A percentile compares a stretch with the other conserved stretches of the same genome.
phyloP scores from a whole-genome alignment of 129 eudicot species.

The Sambucus nigra region DNA sequence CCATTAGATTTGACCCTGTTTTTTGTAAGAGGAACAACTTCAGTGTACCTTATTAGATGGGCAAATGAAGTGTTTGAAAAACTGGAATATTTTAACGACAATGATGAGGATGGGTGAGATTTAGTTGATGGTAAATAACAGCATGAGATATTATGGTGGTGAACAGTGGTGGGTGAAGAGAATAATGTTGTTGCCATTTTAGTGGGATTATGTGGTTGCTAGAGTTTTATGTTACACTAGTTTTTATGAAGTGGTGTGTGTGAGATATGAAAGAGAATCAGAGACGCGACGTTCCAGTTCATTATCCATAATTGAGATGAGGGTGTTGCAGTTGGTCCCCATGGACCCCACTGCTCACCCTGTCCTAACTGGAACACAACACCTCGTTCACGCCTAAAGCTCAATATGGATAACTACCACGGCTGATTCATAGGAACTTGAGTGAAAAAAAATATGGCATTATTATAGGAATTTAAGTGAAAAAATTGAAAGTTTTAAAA shows the following conservation, averaged over 20 bases:
- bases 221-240: too few species aligned
- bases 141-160: constrained; percentile 14
- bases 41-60: constrained; percentile 21
- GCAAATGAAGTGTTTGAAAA: constrained; percentile 28
- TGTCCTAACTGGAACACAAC: too few species aligned
- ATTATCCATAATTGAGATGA: too few species aligned
- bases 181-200: constrained; percentile 47
- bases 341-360: too few species aligned
- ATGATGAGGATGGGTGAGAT: constrained; percentile 5
- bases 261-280: not conserved
- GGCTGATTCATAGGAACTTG: too few species aligned
- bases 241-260: not conserved
- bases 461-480: too few species aligned
- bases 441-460: too few species aligned
- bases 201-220: not conserved
- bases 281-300: too few species aligned
- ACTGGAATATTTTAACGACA: constrained; percentile 21
- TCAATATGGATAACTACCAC: too few species aligned
- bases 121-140: constrained; percentile 13
- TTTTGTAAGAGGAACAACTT: constrained; percentile 4
- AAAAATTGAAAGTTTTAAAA: too few species aligned
- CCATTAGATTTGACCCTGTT: constrained; percentile 9
- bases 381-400: too few species aligned
- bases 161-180: constrained; percentile 35
- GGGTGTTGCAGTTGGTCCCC: too few species aligned